A percentile compares a stretch with the other conserved stretches of the same genome.
These are phyloP conservation scores for Teratosphaeriaceae sp. DNA, from an alignment of 2,329 filamentous ascomycete species.

Conservation along the genomic window DNA sequence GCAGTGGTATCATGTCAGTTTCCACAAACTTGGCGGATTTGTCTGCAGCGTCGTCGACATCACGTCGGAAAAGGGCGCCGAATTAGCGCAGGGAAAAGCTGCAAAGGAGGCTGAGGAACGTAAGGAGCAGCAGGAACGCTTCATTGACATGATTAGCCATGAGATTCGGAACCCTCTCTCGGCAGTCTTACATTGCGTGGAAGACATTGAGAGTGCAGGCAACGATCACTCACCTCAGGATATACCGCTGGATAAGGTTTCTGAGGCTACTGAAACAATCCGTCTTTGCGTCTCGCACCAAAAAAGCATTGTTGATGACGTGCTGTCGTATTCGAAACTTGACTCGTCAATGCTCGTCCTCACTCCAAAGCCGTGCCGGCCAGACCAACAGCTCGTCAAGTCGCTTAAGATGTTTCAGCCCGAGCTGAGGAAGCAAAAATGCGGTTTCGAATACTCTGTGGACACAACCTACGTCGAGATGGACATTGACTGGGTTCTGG, in stretches of 20 bases:
- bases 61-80: constrained; percentile 38
- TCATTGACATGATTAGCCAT: constrained; percentile 34
- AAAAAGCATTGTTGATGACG: constrained; percentile 36
- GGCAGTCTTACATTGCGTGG: constrained; percentile 36
- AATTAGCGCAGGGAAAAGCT: constrained; percentile 35
- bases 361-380: constrained; percentile 20
- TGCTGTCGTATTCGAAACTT: constrained; percentile 29
- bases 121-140: constrained; percentile 41
- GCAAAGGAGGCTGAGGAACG: constrained; percentile 37
- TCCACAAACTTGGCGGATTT: constrained; percentile 34
- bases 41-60: constrained; percentile 43
- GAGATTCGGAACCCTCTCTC: constrained; percentile 32
- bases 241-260: constrained; percentile 18
- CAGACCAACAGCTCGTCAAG: constrained; percentile 19
- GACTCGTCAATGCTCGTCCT: constrained; percentile 27
- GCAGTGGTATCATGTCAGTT: constrained; percentile 24
- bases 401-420: constrained; percentile 31
- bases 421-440: constrained; percentile 25
- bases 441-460: constrained; percentile 23
- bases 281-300: constrained; percentile 39
- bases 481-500: constrained; percentile 18
- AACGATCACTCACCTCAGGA: constrained; percentile 13
- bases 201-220: constrained; percentile 33
- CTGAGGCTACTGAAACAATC: constrained; percentile 30
- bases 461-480: constrained; percentile 21